phyloP scores from a whole-genome alignment of 2,329 filamentous ascomycete genomes.

The Xenosphaeropsis pyriputrescens region DNA sequence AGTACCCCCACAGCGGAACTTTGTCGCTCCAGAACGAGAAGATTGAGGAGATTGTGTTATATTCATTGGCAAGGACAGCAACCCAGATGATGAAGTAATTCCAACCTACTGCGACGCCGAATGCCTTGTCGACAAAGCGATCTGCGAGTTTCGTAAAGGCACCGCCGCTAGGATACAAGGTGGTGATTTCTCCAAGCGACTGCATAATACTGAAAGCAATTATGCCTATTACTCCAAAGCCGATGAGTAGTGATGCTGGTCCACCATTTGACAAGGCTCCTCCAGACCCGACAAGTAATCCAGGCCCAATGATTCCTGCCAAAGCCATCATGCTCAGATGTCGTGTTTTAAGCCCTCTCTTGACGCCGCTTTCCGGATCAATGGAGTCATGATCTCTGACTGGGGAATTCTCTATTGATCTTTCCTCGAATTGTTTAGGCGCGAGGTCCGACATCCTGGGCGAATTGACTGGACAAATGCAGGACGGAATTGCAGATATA shows the following conservation, averaged over 20 bases:
- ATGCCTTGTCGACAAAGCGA: constrained; percentile 56
- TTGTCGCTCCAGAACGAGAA: constrained; percentile 50
- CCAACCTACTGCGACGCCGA: constrained; percentile 55
- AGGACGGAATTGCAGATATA: too few species aligned
- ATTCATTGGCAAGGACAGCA: constrained; percentile 53
- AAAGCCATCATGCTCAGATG: constrained; percentile 14
- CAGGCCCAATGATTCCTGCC: constrained; percentile 46
- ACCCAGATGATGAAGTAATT: constrained; percentile 59
- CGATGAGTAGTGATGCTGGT: constrained; percentile 57
- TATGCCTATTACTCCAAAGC: constrained; percentile 57
- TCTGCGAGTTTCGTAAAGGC: constrained; percentile 58
- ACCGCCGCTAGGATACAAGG: constrained; percentile 55
- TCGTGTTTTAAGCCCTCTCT: constrained; percentile 32
- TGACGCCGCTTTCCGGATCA: constrained; percentile 49
- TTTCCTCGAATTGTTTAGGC: too few species aligned
- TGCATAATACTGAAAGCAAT: constrained; percentile 57
- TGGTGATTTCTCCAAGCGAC: constrained; percentile 60
- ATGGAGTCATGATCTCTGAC: constrained; percentile 1
- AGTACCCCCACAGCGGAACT: constrained; percentile 50
- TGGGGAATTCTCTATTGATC: too few species aligned
- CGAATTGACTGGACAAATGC: too few species aligned
- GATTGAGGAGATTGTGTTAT: constrained; percentile 54
- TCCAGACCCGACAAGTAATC: constrained; percentile 55
- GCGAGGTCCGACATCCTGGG: too few species aligned
- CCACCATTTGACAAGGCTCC: constrained; percentile 48